Conservation (phyloP, 2,329 filamentous ascomycete species). For the Biscogniauxia sp. region DNA sequence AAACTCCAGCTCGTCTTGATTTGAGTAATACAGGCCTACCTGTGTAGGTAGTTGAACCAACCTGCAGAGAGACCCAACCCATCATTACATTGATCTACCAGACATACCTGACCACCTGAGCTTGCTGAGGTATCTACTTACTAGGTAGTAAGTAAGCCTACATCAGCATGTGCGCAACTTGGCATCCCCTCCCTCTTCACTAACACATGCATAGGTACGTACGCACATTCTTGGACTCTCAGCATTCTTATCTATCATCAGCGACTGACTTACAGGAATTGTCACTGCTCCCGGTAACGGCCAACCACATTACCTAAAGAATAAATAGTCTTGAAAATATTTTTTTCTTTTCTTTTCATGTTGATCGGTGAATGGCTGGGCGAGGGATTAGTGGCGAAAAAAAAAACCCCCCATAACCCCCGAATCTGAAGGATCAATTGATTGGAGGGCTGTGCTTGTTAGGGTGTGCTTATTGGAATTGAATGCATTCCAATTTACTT, state of each 20-base stretch:
- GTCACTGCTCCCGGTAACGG: not conserved
- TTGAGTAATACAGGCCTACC: not conserved
- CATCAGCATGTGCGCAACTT: not conserved
- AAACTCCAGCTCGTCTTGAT: not conserved
- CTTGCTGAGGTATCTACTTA: not conserved
- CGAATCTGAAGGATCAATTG: not conserved
- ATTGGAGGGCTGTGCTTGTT: not conserved
- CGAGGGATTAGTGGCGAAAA: not conserved
- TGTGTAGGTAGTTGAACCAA: not conserved
- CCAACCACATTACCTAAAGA: not conserved
- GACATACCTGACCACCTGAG: too few species aligned
- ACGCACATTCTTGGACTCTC: not conserved
- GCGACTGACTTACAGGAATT: not conserved
- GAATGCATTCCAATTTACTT: not conserved
- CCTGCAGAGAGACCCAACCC: not conserved
- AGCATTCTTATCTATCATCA: not conserved
- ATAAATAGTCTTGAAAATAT: not conserved
- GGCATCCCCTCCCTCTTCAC: too few species aligned
- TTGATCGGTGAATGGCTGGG: not conserved
- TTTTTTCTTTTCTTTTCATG: not conserved
- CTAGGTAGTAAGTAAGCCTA: not conserved
- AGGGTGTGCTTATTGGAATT: not conserved
- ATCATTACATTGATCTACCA: not conserved
- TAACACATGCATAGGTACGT: not conserved
- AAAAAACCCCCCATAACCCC: not conserved